Conservation (phyloP, 2,329 filamentous ascomycete genomes). For the Aspergillus hiratsukae region DNA sequence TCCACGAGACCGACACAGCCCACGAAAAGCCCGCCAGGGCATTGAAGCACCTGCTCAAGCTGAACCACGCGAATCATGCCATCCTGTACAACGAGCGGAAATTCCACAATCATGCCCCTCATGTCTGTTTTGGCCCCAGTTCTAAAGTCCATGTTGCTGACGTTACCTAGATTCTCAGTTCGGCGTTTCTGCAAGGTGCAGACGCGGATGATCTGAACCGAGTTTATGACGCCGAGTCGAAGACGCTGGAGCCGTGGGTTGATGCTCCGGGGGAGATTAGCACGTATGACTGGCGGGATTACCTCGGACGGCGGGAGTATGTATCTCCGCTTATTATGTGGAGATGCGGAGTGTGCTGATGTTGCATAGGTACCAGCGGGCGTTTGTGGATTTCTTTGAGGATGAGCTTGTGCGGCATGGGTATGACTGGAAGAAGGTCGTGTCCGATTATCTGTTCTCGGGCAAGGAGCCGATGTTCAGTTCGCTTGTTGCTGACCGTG, state of each 20-base stretch:
- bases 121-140: conserved; percentile 46
- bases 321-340: conserved; percentile 15
- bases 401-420: conserved; percentile 72
- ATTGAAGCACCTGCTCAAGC: conserved; percentile 83
- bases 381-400: conserved; percentile 93
- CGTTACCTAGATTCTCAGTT: conserved; percentile 60
- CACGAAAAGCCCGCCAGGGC: conserved; percentile 75
- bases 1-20: conserved; percentile 74
- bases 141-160: conserved; percentile 5
- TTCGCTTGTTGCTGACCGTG: conserved; percentile 73
- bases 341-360: not conserved
- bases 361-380: conserved; percentile 67
- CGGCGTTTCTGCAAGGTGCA: conserved; percentile 81
- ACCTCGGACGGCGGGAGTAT: conserved; percentile 66
- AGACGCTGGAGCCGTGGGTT: conserved; percentile 71
- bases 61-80: conserved; percentile 87
- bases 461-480: conserved; percentile 71
- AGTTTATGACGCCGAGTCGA: conserved; percentile 74
- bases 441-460: conserved; percentile 69
- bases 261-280: conserved; percentile 82
- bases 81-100: conserved; percentile 71
- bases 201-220: conserved; percentile 66
- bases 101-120: conserved; percentile 79
- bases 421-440: conserved; percentile 79
- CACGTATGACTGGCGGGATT: conserved; percentile 80